Base-by-base conservation (phyloP, 2,329 filamentous ascomycete species). In the Cryphonectria nitschkei region DNA sequence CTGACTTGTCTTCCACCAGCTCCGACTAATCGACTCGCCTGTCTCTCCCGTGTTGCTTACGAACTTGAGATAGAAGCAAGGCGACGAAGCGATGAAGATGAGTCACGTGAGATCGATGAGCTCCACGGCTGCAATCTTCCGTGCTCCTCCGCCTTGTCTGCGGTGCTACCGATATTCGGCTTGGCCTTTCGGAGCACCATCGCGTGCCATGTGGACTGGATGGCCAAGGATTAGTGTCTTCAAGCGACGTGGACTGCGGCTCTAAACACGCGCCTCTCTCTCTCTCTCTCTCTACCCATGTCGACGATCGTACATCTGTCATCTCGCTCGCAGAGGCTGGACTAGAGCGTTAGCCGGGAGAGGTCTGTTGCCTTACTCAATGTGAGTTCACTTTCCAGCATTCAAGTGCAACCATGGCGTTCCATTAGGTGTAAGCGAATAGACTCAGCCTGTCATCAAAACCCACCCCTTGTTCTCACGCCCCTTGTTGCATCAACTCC, bases 331-430 rank as follows among this genome's bases (percentile, higher is more conserved):
- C 29, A 37, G 13, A 32, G n/a, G 39, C 14, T 64, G 61, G 26
- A 64, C 5, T 46, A 22, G 29, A 8, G 26, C 58, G 32, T 26
- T 39, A 46, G 39, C 39, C 26, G 9, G 37, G 32, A 39, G 34
- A n/a, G 13, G 32, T 37, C 26, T 26, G 16, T 11, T 67, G 65
- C 37, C 50, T 58, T 67, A n/a, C n/a, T 58, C 34, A 29, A 67
- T 67, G 39, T 16, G 29, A 19, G 54, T 50, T 68, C 65, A 54
- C 65, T 68, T 68, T 19, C 29, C 54, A 50, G 26, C 39, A 14
- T 19, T 39, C 26, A 61, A 50, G 50, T 19, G 41, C 54, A 54
- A 37, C 54, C 52, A 26, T n/a, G 14, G 22, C 26, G 3, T 43
- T 26, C 54, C 5, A 34, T 50, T 19, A 32, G 6, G 39, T 26